Percentiles rank a stretch among this genome's conserved stretches.
Conservation (phyloP, 768 basidiomycete genomes). For the Rhizopogon vesiculosus region DNA sequence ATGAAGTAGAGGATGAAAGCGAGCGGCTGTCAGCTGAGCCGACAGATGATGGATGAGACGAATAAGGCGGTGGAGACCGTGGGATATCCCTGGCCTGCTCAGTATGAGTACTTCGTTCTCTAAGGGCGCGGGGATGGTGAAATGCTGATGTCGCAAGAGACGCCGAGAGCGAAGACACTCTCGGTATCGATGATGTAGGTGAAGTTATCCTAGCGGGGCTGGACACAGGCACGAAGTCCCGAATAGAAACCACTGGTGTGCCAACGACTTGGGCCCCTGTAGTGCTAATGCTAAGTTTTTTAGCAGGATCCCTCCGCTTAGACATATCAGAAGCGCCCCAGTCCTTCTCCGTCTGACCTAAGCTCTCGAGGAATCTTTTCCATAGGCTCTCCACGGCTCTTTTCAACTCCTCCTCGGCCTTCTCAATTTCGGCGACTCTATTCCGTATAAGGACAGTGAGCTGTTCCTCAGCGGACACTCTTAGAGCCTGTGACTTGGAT, state of each 20-base stretch:
- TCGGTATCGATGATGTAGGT: constrained; percentile 33
- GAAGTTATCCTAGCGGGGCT: constrained; percentile 32
- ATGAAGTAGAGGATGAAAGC: constrained; percentile 13
- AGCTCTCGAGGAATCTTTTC: constrained; percentile 48
- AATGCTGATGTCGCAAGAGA: constrained; percentile 60
- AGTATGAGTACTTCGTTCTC: constrained; percentile 11
- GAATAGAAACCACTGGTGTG: constrained; percentile 37
- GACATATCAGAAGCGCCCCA: constrained; percentile 15
- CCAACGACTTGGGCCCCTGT: constrained; percentile 21
- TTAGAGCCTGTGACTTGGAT: constrained; percentile 47
- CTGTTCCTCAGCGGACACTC: constrained; percentile 54
- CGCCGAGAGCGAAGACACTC: constrained; percentile 63
- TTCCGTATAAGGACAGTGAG: constrained; percentile 47
- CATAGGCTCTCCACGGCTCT: constrained; percentile 60
- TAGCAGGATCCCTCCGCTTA: constrained; percentile 15
- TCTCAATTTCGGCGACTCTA: constrained; percentile 54
- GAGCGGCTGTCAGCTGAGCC: constrained; percentile 18
- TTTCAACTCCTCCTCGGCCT: constrained; percentile 48
- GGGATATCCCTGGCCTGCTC: constrained; percentile 13
- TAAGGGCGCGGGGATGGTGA: constrained; percentile 41
- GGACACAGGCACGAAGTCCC: constrained; percentile 52
- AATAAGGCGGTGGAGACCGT: constrained; percentile 30
- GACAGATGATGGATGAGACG: constrained; percentile 29
- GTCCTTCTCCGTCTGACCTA: constrained; percentile 40
- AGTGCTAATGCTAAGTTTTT: constrained; percentile 13